Evolutionary conservation across 352 stramenopile genomes (phyloP).

Genomic region (Globisporangium cederbergense): DNA sequence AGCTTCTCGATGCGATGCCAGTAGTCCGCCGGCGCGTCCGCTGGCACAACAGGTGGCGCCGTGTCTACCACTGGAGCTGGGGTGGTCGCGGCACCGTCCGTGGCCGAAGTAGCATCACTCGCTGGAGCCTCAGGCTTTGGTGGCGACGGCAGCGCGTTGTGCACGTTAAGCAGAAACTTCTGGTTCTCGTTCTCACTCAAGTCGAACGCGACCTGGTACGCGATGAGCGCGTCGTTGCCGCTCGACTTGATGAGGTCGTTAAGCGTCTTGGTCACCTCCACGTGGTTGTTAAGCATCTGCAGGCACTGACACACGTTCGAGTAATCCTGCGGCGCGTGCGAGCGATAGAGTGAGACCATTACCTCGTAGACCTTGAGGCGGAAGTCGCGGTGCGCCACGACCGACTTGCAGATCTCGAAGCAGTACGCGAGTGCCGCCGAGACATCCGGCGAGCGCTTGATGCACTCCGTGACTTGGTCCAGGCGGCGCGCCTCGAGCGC

Average conservation of each 20-base stretch:
- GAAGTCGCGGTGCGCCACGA: constrained; percentile 93
- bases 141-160: constrained; percentile 74
- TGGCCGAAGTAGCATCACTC: constrained; percentile 22
- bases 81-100: constrained; percentile 22
- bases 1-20: constrained; percentile 82
- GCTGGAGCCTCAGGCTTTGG: constrained; percentile 29
- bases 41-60: constrained; percentile 33
- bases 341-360: constrained; percentile 85
- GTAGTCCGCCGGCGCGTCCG: constrained; percentile 67
- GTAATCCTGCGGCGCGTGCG: constrained; percentile 63
- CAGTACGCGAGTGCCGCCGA: constrained; percentile 87
- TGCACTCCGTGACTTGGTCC: constrained; percentile 91
- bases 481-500: constrained; percentile 94
- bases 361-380: constrained; percentile 92
- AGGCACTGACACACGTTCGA: constrained; percentile 83
- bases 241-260: constrained; percentile 75
- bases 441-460: constrained; percentile 78
- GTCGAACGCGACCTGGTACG: constrained; percentile 98
- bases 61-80: constrained; percentile 32
- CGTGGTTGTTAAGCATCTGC: constrained; percentile 83
- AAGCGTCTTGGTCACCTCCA: constrained; percentile 86
- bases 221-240: constrained; percentile 83
- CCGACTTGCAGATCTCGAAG: constrained; percentile 91
- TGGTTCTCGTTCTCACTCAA: constrained; percentile 97
- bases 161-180: constrained; percentile 94